Conservation (phyloP, 2,329 filamentous ascomycete genomes). For the Ustulina deusta region DNA sequence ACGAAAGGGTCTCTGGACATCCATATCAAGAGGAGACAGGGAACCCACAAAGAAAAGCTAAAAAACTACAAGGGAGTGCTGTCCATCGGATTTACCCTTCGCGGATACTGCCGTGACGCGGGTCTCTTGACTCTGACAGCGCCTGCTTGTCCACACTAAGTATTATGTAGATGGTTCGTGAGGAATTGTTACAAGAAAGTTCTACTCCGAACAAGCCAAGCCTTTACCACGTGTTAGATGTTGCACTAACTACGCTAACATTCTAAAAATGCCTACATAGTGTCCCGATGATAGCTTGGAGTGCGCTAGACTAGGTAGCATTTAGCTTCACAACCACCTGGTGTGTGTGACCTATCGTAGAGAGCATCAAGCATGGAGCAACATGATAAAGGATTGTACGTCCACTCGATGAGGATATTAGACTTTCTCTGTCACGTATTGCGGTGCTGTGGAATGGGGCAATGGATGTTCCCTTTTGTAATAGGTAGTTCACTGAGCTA, state of each 20-base stretch:
- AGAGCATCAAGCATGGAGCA: neutral
- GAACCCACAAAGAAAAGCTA: neutral
- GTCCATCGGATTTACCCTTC: neutral
- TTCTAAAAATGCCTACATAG: neutral
- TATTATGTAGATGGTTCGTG: neutral
- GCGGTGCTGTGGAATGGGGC: neutral
- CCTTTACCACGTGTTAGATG: slow-evolving; percentile 32
- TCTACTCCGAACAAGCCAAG: slow-evolving; percentile 24
- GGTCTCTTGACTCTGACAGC: neutral
- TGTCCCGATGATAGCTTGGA: slow-evolving; percentile 3
- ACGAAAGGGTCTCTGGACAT: too few species aligned
- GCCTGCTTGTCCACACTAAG: slow-evolving; percentile 1
- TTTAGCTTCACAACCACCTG: too few species aligned
- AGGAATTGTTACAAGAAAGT: neutral
- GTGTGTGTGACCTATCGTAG: neutral
- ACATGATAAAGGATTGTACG: neutral
- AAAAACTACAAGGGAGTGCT: neutral
- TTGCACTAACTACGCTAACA: slow-evolving; percentile 14
- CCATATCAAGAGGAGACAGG: neutral
- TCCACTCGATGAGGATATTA: neutral
- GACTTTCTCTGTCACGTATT: neutral
- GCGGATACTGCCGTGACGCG: slow-evolving; percentile 5
- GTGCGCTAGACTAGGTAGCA: neutral
- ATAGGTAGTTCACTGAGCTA: too few species aligned
- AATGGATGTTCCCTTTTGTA: too few species aligned